Conservation (phyloP, 352 stramenopile species). For the Thalassiosira hispida region DNA sequence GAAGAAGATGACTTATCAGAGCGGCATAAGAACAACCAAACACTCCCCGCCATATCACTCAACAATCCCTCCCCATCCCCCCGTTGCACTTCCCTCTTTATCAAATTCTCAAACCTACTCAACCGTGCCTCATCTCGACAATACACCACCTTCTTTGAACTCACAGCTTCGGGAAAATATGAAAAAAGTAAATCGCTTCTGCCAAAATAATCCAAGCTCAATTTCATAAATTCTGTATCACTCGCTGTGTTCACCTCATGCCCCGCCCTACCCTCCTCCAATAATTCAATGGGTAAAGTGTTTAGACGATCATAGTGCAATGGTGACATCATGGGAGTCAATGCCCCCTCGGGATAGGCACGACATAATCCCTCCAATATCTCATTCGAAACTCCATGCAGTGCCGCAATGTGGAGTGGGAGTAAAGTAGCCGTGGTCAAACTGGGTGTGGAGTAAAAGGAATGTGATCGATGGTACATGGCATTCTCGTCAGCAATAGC, state of each 20-base stretch:
- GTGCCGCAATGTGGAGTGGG: constrained; percentile 52
- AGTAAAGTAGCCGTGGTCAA: constrained; percentile 16
- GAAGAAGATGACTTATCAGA: neutral
- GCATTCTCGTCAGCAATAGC: neutral
- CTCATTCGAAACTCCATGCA: constrained; percentile 41
- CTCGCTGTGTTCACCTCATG: constrained; percentile 38
- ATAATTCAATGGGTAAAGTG: constrained; percentile 47
- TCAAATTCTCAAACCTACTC: constrained; percentile 47
- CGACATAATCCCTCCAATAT: constrained; percentile 41
- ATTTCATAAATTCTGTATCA: constrained; percentile 19
- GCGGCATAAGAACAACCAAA: constrained; percentile 48
- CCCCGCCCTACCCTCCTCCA: constrained; percentile 51
- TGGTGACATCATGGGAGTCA: constrained; percentile 26
- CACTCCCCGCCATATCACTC: constrained; percentile 33
- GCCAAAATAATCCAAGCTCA: constrained; percentile 34
- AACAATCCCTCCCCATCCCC: constrained; percentile 10
- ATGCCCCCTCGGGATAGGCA: constrained; percentile 44
- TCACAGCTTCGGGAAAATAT: constrained; percentile 46
- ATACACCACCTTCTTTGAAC: constrained; percentile 25
- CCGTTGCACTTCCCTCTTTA: constrained; percentile 26
- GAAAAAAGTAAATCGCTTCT: constrained; percentile 52
- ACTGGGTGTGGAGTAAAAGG: constrained; percentile 12
- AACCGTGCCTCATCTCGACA: constrained; percentile 36
- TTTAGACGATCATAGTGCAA: constrained; percentile 22
- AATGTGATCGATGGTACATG: neutral